phyloP scores from a whole-genome alignment of 2,329 filamentous ascomycete genomes.

The Fusarium humuli region DNA sequence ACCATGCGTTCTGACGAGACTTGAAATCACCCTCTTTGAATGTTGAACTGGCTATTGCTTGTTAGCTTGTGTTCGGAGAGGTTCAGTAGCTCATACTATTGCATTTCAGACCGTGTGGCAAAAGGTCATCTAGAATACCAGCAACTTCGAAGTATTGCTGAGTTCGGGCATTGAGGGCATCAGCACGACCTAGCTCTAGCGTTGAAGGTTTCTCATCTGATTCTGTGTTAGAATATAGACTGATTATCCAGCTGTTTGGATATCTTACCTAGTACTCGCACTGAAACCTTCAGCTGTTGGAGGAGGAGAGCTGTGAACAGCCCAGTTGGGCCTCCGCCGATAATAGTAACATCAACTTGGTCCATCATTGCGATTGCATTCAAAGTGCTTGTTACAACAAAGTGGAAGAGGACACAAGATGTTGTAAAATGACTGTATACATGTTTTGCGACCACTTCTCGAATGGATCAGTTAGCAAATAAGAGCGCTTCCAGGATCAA shows the following conservation, averaged over 20 bases:
- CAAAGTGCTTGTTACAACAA: too few species aligned
- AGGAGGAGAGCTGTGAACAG: conserved; percentile 59
- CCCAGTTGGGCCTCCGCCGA: conserved; percentile 58
- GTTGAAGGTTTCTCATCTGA: conserved; percentile 55
- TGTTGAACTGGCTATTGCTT: conserved; percentile 56
- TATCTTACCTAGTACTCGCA: conserved; percentile 53
- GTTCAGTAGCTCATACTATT: conserved; percentile 57
- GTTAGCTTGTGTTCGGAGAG: too few species aligned
- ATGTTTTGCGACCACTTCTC: not conserved
- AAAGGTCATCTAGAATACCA: conserved; percentile 56
- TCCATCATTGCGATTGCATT: not conserved
- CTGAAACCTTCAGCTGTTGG: conserved; percentile 55
- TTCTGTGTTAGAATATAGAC: not conserved
- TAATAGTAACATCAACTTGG: conserved; percentile 11
- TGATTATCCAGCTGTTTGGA: fast-evolving
- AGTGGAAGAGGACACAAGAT: not conserved
- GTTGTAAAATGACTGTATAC: not conserved
- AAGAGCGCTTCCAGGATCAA: not conserved
- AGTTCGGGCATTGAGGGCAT: conserved; percentile 61
- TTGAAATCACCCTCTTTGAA: conserved; percentile 60
- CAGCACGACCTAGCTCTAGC: conserved; percentile 58
- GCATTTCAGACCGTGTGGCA: conserved; percentile 59
- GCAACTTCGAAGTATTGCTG: conserved; percentile 62
- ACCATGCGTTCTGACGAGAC: conserved; percentile 61
- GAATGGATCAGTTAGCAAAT: not conserved